phyloP scores from a whole-genome alignment of 2,329 filamentous ascomycete genomes.

The Graphilbum fragrans region DNA sequence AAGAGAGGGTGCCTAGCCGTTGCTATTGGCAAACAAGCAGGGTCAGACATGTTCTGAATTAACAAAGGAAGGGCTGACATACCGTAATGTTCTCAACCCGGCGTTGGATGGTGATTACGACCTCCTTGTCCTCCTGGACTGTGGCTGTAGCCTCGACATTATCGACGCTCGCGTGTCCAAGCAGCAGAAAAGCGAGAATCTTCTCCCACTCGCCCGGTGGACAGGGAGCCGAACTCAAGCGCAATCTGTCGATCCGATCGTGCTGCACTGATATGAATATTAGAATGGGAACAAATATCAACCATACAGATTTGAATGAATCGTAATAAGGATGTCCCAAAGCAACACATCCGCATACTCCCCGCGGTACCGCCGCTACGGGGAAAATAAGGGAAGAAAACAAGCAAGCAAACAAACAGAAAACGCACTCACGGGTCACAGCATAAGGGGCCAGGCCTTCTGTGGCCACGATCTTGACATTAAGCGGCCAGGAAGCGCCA shows the following conservation, averaged over 20 bases:
- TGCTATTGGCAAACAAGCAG: constrained; percentile 31
- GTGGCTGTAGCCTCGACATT: constrained; percentile 50
- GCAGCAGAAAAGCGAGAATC: constrained; percentile 45
- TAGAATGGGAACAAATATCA: too few species aligned
- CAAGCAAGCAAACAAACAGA: too few species aligned
- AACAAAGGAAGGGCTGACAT: constrained; percentile 17
- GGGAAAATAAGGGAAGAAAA: too few species aligned
- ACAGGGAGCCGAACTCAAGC: constrained; percentile 39
- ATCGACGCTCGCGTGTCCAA: constrained; percentile 31
- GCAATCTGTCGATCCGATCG: constrained; percentile 37
- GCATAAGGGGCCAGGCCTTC: constrained; percentile 52
- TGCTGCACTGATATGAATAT: constrained; percentile 36
- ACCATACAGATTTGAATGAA: too few species aligned
- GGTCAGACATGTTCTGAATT: not conserved
- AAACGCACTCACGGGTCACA: constrained; percentile 36
- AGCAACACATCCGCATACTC: not conserved
- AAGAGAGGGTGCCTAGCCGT: constrained; percentile 53
- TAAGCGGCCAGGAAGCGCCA: constrained; percentile 34
- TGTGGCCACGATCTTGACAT: constrained; percentile 56
- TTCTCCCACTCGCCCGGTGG: constrained; percentile 54
- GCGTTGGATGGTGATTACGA: constrained; percentile 54
- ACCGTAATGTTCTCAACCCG: constrained; percentile 58
- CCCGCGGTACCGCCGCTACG: too few species aligned
- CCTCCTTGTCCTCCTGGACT: constrained; percentile 35
- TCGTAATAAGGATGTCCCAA: not conserved